Base-by-base conservation (phyloP, 169 alveolate species). In the Eimeria maxima region DNA sequence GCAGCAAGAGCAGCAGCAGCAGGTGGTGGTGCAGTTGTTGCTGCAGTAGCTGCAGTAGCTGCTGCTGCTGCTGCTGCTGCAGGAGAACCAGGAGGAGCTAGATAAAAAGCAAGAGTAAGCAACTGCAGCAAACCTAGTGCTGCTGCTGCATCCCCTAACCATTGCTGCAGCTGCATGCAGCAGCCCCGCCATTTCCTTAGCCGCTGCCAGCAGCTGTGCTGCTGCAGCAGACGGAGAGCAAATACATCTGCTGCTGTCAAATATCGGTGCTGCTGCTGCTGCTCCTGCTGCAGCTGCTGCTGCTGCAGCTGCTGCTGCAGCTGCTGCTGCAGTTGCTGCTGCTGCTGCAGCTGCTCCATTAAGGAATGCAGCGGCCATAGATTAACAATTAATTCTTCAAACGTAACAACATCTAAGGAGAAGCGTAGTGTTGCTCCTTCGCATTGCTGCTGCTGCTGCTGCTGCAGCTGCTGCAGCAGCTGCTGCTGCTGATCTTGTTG, bases 321-420 rank as follows among this genome's bases (percentile, higher is more conserved):
- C 55, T 80, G 89, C 89, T 47, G 89, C 93, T n/a, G n/a, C n/a
- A n/a, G n/a, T n/a, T 44, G 93, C 93, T 44, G 80, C 76, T 29
- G 80, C 53, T 84, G 55, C 76, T 73, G 84, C 80, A 45, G 83
- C 67, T 57, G 69, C 29, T 55, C 71, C 91, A 80, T 63, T 78
- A 92, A 29, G 27, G 96, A 29, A 33, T 92, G 96, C 71, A 92
- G 86, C 55, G 96, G 96, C 96, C 96, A 92, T n/a, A 92, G 93
- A 29, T 38, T 7, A 4, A 78, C 96, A 13, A 76, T 24, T 55
- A 92, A 27, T 45, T 65, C 92, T n/a, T 74, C 60, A 55, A 33
- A 47, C 38, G 11, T 29, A 3, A 14, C 74, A 2, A 57, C 38
- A 65, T 57, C 74, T 3, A 92, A 69, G 22, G 67, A n/a, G 65